Conservation (phyloP, 1,139 yeast genomes). For the Candida gigantensis region DNA sequence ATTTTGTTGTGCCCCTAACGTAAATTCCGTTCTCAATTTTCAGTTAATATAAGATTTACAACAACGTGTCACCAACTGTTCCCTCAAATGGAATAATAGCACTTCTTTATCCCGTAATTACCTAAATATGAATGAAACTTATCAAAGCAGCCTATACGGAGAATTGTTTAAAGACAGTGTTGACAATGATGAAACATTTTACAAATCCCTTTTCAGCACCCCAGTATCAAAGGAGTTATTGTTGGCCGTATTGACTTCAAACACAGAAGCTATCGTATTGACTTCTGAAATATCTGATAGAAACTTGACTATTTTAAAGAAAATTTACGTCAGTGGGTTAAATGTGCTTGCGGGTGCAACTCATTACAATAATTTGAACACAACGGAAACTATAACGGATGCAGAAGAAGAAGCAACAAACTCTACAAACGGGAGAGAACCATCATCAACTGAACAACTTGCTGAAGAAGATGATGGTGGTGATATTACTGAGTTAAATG, state of each 20-base stretch:
- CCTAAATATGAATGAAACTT: constrained; percentile 16
- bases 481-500: constrained; percentile 24
- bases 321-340: constrained; percentile 24
- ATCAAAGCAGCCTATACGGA: constrained; percentile 23
- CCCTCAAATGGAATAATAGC: too few relatives aligned
- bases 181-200: constrained; percentile 25
- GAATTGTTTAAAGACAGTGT: constrained; percentile 24
- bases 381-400: too few relatives aligned
- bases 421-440: not conserved
- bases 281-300: constrained; percentile 6
- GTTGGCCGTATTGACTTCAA: constrained; percentile 24
- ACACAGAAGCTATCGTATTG: constrained; percentile 17
- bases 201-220: constrained; percentile 26
- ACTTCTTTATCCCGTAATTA: not conserved
- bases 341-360: constrained; percentile 19
- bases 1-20: too few relatives aligned
- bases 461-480: constrained; percentile 25
- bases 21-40: too few relatives aligned
- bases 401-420: too few relatives aligned
- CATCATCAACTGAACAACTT: constrained; percentile 4
- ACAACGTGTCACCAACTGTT: too few relatives aligned
- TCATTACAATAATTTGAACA: constrained; percentile 8
- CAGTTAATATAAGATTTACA: too few relatives aligned
- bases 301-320: constrained; percentile 16
- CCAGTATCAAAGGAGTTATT: constrained; percentile 29